Conservation (phyloP, 1,284 basidiomycete genomes). For the Dichomitus squalens region DNA sequence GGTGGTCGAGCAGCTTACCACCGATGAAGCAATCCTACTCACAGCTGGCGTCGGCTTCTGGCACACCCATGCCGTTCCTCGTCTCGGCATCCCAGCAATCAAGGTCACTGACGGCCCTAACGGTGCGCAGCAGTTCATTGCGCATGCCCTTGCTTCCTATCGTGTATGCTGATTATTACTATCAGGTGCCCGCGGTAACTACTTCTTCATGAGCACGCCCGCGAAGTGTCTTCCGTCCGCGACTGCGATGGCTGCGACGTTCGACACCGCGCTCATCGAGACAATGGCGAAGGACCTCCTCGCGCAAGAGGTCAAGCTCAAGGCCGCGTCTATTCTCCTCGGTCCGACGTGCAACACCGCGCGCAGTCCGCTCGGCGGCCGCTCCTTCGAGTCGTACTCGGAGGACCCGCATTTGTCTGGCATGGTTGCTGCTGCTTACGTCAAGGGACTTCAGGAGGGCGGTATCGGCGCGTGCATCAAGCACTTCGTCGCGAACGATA, state of each 20-base stretch:
- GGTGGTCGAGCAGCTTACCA: conserved; percentile 65
- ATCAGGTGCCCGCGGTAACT: conserved; percentile 38
- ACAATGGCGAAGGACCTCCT: conserved; percentile 66
- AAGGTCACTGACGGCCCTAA: conserved; percentile 81
- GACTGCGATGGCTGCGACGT: conserved; percentile 76
- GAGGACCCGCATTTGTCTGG: conserved; percentile 81
- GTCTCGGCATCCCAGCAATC: conserved; percentile 70
- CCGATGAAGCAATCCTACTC: conserved; percentile 70
- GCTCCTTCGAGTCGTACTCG: conserved; percentile 80
- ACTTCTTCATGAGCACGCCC: conserved; percentile 49
- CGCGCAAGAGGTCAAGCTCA: conserved; percentile 70
- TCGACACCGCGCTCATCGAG: conserved; percentile 67
- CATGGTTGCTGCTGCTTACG: conserved; percentile 66
- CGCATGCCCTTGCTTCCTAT: background rate
- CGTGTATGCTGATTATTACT: background rate
- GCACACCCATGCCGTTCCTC: conserved; percentile 68
- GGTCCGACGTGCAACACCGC: conserved; percentile 85
- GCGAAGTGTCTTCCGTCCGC: conserved; percentile 65
- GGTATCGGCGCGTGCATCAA: conserved; percentile 77
- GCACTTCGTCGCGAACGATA: conserved; percentile 75
- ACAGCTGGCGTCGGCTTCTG: conserved; percentile 77
- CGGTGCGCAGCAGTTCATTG: conserved; percentile 39
- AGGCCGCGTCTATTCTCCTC: conserved; percentile 69
- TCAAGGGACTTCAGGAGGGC: conserved; percentile 71
- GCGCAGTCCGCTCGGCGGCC: conserved; percentile 72